Percentiles rank a stretch among this genome's conserved stretches.
Evolutionary conservation across 2,329 filamentous ascomycete species (phyloP).

Genomic region (Aspergillus sp.): DNA sequence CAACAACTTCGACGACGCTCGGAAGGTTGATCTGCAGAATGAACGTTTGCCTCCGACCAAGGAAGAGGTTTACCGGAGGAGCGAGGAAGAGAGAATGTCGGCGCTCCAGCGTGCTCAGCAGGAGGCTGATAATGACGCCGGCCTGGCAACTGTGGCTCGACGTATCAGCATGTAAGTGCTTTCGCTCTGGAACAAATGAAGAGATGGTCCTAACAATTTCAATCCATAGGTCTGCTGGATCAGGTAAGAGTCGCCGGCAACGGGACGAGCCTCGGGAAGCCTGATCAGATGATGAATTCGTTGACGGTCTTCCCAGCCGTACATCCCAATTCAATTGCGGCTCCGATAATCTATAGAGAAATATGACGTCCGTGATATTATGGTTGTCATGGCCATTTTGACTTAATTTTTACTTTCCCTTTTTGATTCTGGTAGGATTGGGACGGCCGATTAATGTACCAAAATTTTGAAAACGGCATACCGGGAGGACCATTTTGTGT

Average conservation of each 20-base stretch:
- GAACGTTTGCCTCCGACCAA: constrained; percentile 87
- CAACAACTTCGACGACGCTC: constrained; percentile 89
- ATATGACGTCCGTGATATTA: neutral
- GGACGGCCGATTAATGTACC: constrained; percentile 5
- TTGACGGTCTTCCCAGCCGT: neutral
- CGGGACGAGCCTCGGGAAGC: constrained; percentile 23
- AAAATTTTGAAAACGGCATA: constrained; percentile 10
- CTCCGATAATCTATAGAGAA: neutral
- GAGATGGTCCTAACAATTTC: constrained; percentile 8
- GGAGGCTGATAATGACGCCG: constrained; percentile 87
- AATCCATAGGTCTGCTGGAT: constrained; percentile 32
- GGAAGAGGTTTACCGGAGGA: constrained; percentile 80
- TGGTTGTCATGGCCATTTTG: neutral
- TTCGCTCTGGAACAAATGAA: neutral
- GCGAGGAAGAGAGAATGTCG: constrained; percentile 70
- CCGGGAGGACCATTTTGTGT: constrained; percentile 12
- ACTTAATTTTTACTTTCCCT: neutral
- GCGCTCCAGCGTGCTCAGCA: constrained; percentile 79
- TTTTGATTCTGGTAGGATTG: neutral
- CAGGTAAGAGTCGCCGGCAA: constrained; percentile 28
- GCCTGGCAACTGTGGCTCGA: constrained; percentile 77
- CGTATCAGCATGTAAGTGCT: constrained; percentile 87
- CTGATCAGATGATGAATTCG: neutral
- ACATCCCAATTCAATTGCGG: neutral
- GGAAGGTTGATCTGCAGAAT: constrained; percentile 95